phyloP scores from a whole-genome alignment of 2,329 filamentous ascomycete genomes.

The Sclerotinia trifoliorum region DNA sequence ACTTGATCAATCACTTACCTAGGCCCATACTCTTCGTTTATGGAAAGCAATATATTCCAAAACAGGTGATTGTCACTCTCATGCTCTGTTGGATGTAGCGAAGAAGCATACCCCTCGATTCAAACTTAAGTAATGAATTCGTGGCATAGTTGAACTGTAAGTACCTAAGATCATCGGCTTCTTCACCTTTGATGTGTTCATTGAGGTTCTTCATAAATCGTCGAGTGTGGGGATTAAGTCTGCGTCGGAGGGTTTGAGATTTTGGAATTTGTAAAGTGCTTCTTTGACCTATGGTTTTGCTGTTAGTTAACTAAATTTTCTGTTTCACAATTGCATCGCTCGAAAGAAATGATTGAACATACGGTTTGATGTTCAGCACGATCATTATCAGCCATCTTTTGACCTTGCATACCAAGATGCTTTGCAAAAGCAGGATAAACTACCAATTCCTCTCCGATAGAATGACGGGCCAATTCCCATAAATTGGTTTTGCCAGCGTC shows the following conservation, averaged over 20 bases:
- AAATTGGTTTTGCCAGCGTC: slow-evolving; percentile 49
- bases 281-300: slow-evolving; percentile 49
- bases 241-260: slow-evolving; percentile 43
- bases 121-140: neutral
- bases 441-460: slow-evolving; percentile 50
- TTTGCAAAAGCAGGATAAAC: slow-evolving; percentile 56
- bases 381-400: slow-evolving; percentile 48
- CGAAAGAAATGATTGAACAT: neutral
- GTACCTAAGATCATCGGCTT: slow-evolving; percentile 46
- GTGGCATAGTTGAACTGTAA: neutral
- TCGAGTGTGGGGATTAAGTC: slow-evolving; percentile 48
- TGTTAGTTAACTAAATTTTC: neutral
- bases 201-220: slow-evolving; percentile 46
- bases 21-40: neutral
- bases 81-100: neutral
- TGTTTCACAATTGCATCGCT: neutral
- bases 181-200: slow-evolving; percentile 52
- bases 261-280: slow-evolving; percentile 50
- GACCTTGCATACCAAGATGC: slow-evolving; percentile 46
- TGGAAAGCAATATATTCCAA: neutral
- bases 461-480: slow-evolving; percentile 52
- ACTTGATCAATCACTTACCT: neutral
- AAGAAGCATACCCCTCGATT: neutral
- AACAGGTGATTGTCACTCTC: neutral
- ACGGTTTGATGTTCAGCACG: slow-evolving; percentile 46